These are phyloP conservation scores for Citrullus colocynthis DNA, from an alignment of 306 rosid genomes.

Conservation along the genomic window DNA sequence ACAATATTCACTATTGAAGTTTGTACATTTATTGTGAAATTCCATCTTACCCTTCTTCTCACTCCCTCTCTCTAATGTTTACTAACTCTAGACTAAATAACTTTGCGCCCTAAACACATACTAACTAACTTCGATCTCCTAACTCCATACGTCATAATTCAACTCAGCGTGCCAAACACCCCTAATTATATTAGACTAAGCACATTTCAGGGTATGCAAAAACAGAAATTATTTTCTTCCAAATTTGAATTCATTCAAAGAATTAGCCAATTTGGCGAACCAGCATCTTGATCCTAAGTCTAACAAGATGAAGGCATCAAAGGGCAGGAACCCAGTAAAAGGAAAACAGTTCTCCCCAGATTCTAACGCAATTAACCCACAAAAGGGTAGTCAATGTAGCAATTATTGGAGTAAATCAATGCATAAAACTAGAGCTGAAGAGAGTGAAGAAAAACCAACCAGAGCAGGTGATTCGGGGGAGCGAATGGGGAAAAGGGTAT, in stretches of 20 bases:
- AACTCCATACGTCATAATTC: too few species aligned
- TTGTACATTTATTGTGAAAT: too few species aligned
- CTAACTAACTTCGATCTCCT: too few species aligned
- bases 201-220: neutral
- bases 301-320: neutral
- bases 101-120: too few species aligned
- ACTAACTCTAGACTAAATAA: too few species aligned
- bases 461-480: conserved; percentile 32
- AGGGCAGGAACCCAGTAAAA: neutral
- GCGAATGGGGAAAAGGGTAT: conserved; percentile 5
- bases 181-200: neutral
- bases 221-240: neutral
- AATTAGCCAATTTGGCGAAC: neutral
- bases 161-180: too few species aligned
- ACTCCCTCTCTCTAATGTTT: too few species aligned
- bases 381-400: neutral
- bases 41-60: too few species aligned
- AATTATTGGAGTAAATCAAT: neutral
- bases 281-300: neutral
- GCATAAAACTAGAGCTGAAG: neutral
- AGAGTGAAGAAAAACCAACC: conserved; percentile 17
- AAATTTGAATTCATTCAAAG: neutral
- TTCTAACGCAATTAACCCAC: neutral
- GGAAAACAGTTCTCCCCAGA: neutral
- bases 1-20: too few species aligned